Base-by-base conservation (phyloP, 306 rosid genomes). In the Sphenostylis stenocarpa region DNA sequence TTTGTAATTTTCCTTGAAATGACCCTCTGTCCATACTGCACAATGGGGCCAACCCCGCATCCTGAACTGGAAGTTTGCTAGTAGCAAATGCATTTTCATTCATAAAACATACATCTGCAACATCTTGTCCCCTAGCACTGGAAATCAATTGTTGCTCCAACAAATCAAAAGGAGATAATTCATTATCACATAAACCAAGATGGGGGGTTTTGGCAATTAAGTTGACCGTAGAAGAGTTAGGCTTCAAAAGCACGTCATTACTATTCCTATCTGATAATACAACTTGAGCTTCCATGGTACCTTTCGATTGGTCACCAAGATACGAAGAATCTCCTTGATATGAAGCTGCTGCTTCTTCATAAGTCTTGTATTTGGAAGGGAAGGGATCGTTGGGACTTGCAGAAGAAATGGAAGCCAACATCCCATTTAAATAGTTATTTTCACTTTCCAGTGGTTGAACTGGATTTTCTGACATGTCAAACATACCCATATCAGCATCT, bases 361-460 rank as follows among this genome's bases (percentile, higher is more conserved):
- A 71, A 58, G 57, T 11, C 36, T 71, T 68, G 45, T 16, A 57
- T n/a, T 67, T 52, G 62, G 77, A 77, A 69, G 78, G 47, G 67
- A 70, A 83, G 19, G 72, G 69, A 48, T 64, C 47, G 45, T 45
- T 65, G 62, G 56, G n/a, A 66, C 47, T 64, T 65, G 74, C 86
- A 57, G 89, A 72, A 58, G 88, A 83, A 78, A 87, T 9, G 64
- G 94, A 83, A 80, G 84, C 84, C 62, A 90, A 77, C 77, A 90
- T 69, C 24, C 83, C 90, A 72, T 86, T 51, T 17, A 84, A 67
- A 71, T 87, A 90, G 72, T 41, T 81, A 51, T 36, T 74, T 47
- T 83, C 88, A 68, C 57, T 77, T 70, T 80, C 90, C 67, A 67
- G 65, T 6, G 85, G 51, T 33, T 79, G 83, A 55, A 74, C 55